Evolutionary conservation across 192 early-diverging fungal genomes (phyloP).

Genomic region (Coemansia biformis): DNA sequence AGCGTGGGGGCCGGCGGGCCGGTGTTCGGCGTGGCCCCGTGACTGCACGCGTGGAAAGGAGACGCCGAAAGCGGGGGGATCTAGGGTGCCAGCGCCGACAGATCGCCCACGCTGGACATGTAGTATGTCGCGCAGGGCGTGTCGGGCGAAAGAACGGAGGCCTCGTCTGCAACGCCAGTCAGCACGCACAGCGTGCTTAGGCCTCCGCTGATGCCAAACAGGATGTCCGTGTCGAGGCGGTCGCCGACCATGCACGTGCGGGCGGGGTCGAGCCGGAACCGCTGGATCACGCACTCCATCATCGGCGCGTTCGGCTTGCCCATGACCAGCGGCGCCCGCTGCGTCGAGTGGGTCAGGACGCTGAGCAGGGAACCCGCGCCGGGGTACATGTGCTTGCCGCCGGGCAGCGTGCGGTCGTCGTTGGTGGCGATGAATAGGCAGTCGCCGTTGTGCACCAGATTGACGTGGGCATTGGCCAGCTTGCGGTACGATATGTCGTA

Average conservation of each 20-base stretch:
- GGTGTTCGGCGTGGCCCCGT: too few species aligned
- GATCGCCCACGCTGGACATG: slow-evolving; percentile 31
- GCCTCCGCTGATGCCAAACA: slow-evolving; percentile 84
- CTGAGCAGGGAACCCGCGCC: slow-evolving; percentile 77
- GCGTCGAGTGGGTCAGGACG: slow-evolving; percentile 70
- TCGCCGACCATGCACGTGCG: slow-evolving; percentile 97
- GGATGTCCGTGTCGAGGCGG: slow-evolving; percentile 91
- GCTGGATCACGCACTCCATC: slow-evolving; percentile 85
- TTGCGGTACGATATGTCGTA: slow-evolving; percentile 89
- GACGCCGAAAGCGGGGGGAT: too few species aligned
- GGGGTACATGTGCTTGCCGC: slow-evolving; percentile 68
- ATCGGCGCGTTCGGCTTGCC: slow-evolving; percentile 93
- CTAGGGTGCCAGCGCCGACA: slow-evolving; percentile 21
- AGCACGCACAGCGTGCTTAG: slow-evolving; percentile 84
- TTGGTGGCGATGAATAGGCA: slow-evolving; percentile 91
- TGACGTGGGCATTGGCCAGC: slow-evolving; percentile 83
- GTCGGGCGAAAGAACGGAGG: slow-evolving; percentile 14
- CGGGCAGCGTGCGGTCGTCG: slow-evolving; percentile 84
- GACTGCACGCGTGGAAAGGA: too few species aligned
- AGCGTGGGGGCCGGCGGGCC: too few species aligned
- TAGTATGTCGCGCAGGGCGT: slow-evolving; percentile 42
- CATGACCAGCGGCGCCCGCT: slow-evolving; percentile 72
- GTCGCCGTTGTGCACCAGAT: slow-evolving; percentile 62
- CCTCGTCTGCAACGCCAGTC: slow-evolving; percentile 62
- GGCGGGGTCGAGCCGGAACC: slow-evolving; percentile 70